Percentiles rank a stretch among this genome's conserved stretches.
These are phyloP conservation scores for Calcarisporium arbuscula DNA, from an alignment of 2,329 filamentous ascomycete genomes.

Conservation along the genomic window DNA sequence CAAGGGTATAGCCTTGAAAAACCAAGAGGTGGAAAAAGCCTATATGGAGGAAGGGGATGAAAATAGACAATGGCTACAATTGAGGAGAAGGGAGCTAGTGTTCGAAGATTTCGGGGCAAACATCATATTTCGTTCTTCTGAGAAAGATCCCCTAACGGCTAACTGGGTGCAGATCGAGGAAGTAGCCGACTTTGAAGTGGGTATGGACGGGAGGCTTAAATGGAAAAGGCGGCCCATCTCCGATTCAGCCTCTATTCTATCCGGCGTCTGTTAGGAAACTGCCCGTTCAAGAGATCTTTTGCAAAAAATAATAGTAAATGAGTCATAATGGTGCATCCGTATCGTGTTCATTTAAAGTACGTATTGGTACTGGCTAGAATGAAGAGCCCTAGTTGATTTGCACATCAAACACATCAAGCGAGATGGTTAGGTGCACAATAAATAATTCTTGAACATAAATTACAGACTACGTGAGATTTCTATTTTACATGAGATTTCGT, in stretches of 20 bases:
- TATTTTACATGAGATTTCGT: no score
- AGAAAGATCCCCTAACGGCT: slow-evolving; percentile 22
- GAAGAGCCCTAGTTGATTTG: no score
- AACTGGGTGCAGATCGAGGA: slow-evolving; percentile 33
- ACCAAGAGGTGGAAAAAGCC: slow-evolving; percentile 27
- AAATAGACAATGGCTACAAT: slow-evolving; percentile 31
- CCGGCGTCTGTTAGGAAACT: slow-evolving; percentile 22
- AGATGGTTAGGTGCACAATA: no score
- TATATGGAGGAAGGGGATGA: slow-evolving; percentile 24
- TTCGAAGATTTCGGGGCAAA: slow-evolving; percentile 31
- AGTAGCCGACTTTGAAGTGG: slow-evolving; percentile 23
- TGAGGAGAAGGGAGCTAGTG: slow-evolving; percentile 29
- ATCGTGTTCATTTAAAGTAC: no score
- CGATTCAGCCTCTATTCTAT: slow-evolving; percentile 23
- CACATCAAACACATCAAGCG: no score
- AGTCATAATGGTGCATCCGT: no score
- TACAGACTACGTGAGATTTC: no score
- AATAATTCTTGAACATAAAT: no score
- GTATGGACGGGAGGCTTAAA: slow-evolving; percentile 21
- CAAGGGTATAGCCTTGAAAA: slow-evolving; percentile 30
- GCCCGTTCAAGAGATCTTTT: no score
- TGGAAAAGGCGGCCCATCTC: slow-evolving; percentile 32
- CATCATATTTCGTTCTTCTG: slow-evolving; percentile 30
- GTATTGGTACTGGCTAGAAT: no score
- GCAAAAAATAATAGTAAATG: no score